Conservation (phyloP, 345 rosid genomes). For the Kernera saxatilis region DNA sequence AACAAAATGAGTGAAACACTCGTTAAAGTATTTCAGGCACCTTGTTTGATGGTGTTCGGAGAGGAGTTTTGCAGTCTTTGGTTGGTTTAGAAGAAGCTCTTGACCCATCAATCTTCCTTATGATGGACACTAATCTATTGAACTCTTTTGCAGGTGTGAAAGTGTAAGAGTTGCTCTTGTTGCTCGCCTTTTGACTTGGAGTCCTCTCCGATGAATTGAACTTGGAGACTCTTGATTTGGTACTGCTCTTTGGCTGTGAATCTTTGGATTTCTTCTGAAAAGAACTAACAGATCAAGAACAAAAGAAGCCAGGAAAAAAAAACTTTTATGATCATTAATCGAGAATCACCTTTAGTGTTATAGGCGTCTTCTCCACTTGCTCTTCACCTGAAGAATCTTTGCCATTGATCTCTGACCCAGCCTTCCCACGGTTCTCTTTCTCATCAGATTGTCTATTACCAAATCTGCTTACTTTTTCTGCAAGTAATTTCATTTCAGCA, state of each 20-base stretch:
- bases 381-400: background rate
- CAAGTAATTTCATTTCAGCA: conserved; percentile 12
- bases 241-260: conserved; percentile 31
- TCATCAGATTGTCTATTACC: conserved; percentile 21
- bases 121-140: conserved; percentile 51
- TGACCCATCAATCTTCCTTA: conserved; percentile 57
- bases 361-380: conserved; percentile 22
- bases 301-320: background rate
- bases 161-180: conserved; percentile 40
- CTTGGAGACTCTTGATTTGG: conserved; percentile 34
- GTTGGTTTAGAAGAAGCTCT: conserved; percentile 39
- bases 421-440: conserved; percentile 33
- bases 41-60: conserved; percentile 49
- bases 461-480: conserved; percentile 19
- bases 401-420: conserved; percentile 7
- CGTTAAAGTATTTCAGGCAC: conserved; percentile 27
- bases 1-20: background rate
- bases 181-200: conserved; percentile 41
- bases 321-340: background rate
- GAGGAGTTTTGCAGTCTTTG: conserved; percentile 60
- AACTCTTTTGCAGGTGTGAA: conserved; percentile 70
- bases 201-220: conserved; percentile 35
- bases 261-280: conserved; percentile 37
- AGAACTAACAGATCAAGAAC: background rate
- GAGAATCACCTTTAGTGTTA: conserved; percentile 42